phyloP scores from a whole-genome alignment of 1,284 basidiomycete species.

The Cerioporus squamosus region DNA sequence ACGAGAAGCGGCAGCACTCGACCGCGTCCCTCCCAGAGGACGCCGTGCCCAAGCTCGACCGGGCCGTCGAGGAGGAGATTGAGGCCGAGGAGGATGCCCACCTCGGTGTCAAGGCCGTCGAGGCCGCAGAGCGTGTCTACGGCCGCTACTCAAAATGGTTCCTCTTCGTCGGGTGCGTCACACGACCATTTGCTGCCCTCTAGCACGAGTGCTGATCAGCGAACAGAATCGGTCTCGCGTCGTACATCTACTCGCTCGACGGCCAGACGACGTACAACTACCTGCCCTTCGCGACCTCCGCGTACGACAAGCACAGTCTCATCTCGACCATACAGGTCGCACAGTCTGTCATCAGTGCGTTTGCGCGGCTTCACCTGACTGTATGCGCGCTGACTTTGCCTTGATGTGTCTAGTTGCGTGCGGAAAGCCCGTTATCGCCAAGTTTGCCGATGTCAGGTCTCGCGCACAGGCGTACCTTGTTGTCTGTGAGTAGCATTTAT shows the following conservation, averaged over 20 bases:
- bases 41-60: conserved; percentile 16
- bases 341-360: conserved; percentile 59
- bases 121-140: conserved; percentile 57
- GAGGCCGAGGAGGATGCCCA: conserved; percentile 40
- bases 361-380: conserved; percentile 48
- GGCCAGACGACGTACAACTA: conserved; percentile 71
- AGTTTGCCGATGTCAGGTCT: conserved; percentile 73
- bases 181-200: neutral
- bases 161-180: conserved; percentile 61
- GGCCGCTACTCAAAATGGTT: conserved; percentile 61
- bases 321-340: conserved; percentile 69
- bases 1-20: conserved; percentile 13
- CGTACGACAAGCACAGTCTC: conserved; percentile 62
- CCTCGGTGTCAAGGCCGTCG: conserved; percentile 52
- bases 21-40: conserved; percentile 13
- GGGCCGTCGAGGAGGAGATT: conserved; percentile 7
- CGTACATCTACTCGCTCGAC: conserved; percentile 81
- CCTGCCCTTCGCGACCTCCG: conserved; percentile 65
- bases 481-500: conserved; percentile 53
- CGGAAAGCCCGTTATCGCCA: conserved; percentile 82
- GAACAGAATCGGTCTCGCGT: conserved; percentile 63
- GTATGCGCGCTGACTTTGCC: conserved; percentile 44
- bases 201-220: neutral
- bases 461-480: conserved; percentile 63
- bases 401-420: conserved; percentile 50